These are phyloP conservation scores for Claviceps purpurea DNA, from an alignment of 2,329 filamentous ascomycete species.

Conservation along the genomic window DNA sequence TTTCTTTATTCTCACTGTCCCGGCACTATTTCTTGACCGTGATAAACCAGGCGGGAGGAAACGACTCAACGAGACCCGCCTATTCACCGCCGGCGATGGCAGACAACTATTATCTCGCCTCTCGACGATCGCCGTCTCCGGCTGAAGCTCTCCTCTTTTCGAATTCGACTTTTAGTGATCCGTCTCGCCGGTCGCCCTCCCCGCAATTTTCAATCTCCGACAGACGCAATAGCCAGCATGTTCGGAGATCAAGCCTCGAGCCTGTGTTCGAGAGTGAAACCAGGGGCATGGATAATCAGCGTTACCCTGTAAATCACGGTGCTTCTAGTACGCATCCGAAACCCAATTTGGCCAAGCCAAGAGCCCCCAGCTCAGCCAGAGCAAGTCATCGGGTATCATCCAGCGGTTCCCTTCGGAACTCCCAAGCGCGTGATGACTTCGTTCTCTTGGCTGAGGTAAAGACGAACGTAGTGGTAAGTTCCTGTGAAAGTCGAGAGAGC, in stretches of 20 bases:
- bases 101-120: background rate
- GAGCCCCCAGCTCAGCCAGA: background rate
- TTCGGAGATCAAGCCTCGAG: conserved; percentile 2
- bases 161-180: background rate
- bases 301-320: background rate
- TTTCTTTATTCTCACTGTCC: background rate
- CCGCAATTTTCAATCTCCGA: conserved; percentile 3
- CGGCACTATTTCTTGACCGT: background rate
- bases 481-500: too few species aligned
- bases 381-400: background rate
- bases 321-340: background rate
- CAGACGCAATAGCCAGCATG: conserved; percentile 1
- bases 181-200: conserved; percentile 1
- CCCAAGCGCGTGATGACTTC: background rate
- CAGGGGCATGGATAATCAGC: background rate
- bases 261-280: conserved; percentile 4
- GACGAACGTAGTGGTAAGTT: conserved; percentile 19
- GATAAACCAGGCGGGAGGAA: background rate
- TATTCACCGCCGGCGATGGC: background rate
- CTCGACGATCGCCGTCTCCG: conserved; percentile 1
- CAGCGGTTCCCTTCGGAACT: background rate
- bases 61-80: background rate
- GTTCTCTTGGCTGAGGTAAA: conserved; percentile 11
- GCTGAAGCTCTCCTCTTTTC: conserved; percentile 1
- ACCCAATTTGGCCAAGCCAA: conserved; percentile 4